These are phyloP conservation scores for Phaeodactylum tricornutum DNA, from an alignment of 108 stramenopile species.

Conservation along the genomic window DNA sequence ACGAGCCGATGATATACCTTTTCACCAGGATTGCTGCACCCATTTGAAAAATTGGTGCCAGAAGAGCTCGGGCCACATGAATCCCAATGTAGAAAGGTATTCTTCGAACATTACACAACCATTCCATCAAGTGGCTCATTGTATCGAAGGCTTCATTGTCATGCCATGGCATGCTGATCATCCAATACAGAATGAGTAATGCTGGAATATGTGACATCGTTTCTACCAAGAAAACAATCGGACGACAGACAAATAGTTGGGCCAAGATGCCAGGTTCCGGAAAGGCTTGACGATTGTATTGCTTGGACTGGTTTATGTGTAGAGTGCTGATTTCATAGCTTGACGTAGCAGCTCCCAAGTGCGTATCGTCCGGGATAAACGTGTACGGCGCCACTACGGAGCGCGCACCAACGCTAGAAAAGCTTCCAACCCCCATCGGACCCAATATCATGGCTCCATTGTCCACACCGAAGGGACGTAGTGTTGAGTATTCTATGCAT, in stretches of 20 bases:
- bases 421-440: constrained; percentile 32
- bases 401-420: constrained; percentile 35
- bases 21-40: constrained; percentile 36
- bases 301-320: constrained; percentile 7
- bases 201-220: constrained; percentile 35
- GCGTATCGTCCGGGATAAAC: constrained; percentile 16
- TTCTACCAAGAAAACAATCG: constrained; percentile 26
- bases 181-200: constrained; percentile 19
- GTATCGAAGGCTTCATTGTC: constrained; percentile 12
- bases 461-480: constrained; percentile 50
- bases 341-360: constrained; percentile 34
- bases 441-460: constrained; percentile 49
- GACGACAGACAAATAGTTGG: constrained; percentile 16
- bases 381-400: constrained; percentile 52
- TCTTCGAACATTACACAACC: constrained; percentile 38
- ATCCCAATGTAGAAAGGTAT: constrained; percentile 51
- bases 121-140: constrained; percentile 31
- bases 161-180: constrained; percentile 15
- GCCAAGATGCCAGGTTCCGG: constrained; percentile 23
- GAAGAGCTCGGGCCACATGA: constrained; percentile 18
- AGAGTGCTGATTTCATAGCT: constrained; percentile 25
- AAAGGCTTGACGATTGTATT: constrained; percentile 25
- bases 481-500: constrained; percentile 32
- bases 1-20: constrained; percentile 41
- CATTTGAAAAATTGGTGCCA: constrained; percentile 40